Conservation (phyloP, 352 stramenopile genomes). For the Globisporangium recalcitrans region DNA sequence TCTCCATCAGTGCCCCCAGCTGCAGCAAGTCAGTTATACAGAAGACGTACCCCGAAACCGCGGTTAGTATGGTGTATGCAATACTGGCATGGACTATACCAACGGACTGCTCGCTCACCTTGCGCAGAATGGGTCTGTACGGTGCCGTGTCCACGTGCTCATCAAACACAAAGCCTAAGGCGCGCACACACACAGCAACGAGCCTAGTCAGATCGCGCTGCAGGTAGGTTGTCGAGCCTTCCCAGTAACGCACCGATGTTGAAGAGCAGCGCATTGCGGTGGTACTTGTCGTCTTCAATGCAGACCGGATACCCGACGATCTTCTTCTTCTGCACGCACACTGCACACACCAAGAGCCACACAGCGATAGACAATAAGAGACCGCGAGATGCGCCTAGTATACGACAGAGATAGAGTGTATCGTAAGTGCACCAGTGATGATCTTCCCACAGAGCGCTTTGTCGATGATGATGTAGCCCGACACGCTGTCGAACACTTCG, state of each 20-base stretch:
- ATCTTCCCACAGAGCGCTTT: slow-evolving; percentile 85
- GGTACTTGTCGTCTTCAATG: slow-evolving; percentile 89
- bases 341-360: slow-evolving; percentile 17
- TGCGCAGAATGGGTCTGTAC: slow-evolving; percentile 80
- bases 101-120: slow-evolving; percentile 20
- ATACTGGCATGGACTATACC: not conserved
- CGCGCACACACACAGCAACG: not conserved
- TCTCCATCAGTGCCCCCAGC: slow-evolving; percentile 74
- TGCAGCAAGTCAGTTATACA: not conserved
- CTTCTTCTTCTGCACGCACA: slow-evolving; percentile 74
- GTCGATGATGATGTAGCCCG: slow-evolving; percentile 88
- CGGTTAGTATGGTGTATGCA: too few species aligned
- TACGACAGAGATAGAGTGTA: not conserved
- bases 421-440: slow-evolving; percentile 48
- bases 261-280: slow-evolving; percentile 85
- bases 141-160: slow-evolving; percentile 64
- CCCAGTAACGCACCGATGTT: slow-evolving; percentile 80
- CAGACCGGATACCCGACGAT: slow-evolving; percentile 85
- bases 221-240: too few species aligned
- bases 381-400: not conserved
- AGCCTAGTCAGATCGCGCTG: too few species aligned
- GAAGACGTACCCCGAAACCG: too few species aligned
- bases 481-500: slow-evolving; percentile 83
- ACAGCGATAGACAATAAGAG: not conserved
- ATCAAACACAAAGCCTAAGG: slow-evolving; percentile 76